Evolutionary conservation across 1,284 basidiomycete species (phyloP), one percentile per base, ranked within the genome.

Genomic region (Tetrapyrgos nigripes): DNA sequence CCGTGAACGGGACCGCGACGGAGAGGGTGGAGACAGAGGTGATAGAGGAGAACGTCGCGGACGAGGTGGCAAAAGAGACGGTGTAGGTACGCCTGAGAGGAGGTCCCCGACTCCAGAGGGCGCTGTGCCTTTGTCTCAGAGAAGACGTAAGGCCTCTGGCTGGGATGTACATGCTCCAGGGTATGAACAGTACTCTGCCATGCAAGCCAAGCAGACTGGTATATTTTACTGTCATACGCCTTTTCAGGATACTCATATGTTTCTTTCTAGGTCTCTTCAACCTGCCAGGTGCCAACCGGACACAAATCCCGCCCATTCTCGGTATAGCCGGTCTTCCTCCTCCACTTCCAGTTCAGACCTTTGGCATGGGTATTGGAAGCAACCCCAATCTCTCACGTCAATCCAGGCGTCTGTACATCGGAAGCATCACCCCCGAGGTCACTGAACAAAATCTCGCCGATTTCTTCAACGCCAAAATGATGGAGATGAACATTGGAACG

Each of bases 181-280:
- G 21, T 99, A 97, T 66, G 96, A 98, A 70, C 92, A 93, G 66
- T 94, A 98, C 67, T 91, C 90, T 2, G 95, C 96, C 14, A 85
- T 96, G 80, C 94, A 98, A 71, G 97, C 97, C 24, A 99, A 99
- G 76, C 93, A 96, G 76, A 98, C 96, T 55, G 96, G 94, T 94
- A 67, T 64, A 84, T 59, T 44, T 2, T 31, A 17, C 10, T 26
- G 0, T 8, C 53, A 57, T 46, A 50, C 27, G 13, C 48, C 40
- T 33, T 27, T 49, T 4, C 11, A 17, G n/a, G 35, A 48, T n/a
- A 21, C 53, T 14, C 46, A 48, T 50, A 58, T 46, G 58, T 43
- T 58, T 48, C 23, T 60, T 51, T 53, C 3, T 56, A 92, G 95
- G 95, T 62, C 78, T 96, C 58, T 97, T 97, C 83, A 96, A 95